Evolutionary conservation across 2,329 filamentous ascomycete species (phyloP), one percentile per base, ranked within the genome.

Genomic region (Hypoxylon sp.): DNA sequence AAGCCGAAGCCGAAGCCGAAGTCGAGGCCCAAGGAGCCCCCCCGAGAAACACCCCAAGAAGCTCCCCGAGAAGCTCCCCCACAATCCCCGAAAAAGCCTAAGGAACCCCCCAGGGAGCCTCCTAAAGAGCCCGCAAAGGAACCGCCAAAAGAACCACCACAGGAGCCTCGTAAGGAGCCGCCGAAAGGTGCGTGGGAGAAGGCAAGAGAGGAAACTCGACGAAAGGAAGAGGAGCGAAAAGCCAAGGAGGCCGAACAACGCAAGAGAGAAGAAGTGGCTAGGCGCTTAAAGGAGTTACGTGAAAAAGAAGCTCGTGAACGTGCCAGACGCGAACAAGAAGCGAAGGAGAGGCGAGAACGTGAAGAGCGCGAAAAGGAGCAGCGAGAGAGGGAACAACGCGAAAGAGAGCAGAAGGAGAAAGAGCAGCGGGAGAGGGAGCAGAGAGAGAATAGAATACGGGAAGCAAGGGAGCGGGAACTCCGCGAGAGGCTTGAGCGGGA

Each of bases 171-270:
- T 2, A 63, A 60, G 42, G 63, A 69, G 5, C 66, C n/a, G 21
- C 59, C 63, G 2, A 67, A 60, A 32, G 55, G 59, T 24, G 55
- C 58, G 10, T 67, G 65, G 65, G 65, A 67, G 31, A 67, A 56
- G 13, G 65, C 65, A 31, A 62, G 24, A 68, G 65, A 68, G 19
- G 61, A 64, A 50, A 63, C 57, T 10, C 61, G 61, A 19, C 79
- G 60, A 50, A 68, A 62, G 72, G 91, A 88, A 76, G 90, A 92
- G 74, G 90, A 92, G 71, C 88, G 88, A 10, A 90, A 85, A 74
- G 82, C 82, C 2, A 86, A 83, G 68, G 88, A 89, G 69, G 88
- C 87, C 2, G 89, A 91, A 69, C 85, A 87, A 69, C 87, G 88
- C 70, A 83, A 85, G 68, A 85, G 84, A 44, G 87, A 89, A 35